Percentiles rank a stretch among this genome's conserved stretches.
phyloP scores from a whole-genome alignment of 2,329 filamentous ascomycete species.

The Diaporthe ilicicola region DNA sequence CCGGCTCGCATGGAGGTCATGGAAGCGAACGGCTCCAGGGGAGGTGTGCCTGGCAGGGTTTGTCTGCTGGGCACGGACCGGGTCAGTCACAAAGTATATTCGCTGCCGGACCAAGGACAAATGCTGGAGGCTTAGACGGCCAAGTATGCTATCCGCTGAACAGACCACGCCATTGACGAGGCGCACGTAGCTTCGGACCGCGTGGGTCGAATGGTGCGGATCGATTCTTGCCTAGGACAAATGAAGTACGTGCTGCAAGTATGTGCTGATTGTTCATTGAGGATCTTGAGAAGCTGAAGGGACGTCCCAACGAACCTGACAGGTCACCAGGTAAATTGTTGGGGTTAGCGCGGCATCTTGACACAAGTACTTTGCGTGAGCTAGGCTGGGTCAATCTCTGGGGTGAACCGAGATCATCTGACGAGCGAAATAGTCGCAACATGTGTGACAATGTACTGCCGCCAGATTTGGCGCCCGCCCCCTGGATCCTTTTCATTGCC shows the following conservation, averaged over 20 bases:
- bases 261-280: too few species aligned
- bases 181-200: neutral
- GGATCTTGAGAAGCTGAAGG: too few species aligned
- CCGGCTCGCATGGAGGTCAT: conserved; percentile 63
- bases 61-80: conserved; percentile 60
- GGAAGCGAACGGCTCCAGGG: conserved; percentile 51
- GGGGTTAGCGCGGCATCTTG: neutral
- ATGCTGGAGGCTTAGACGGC: neutral
- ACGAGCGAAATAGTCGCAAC: neutral
- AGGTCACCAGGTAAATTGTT: neutral
- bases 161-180: neutral
- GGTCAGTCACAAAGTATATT: conserved; percentile 57
- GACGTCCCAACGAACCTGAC: neutral
- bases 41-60: conserved; percentile 58
- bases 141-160: neutral
- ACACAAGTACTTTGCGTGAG: neutral
- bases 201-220: neutral
- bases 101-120: conserved; percentile 47
- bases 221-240: neutral
- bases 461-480: too few species aligned
- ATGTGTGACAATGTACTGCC: neutral
- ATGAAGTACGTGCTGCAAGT: neutral
- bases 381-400: too few species aligned
- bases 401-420: neutral
- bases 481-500: neutral